Evolutionary conservation across 208 protist genomes (phyloP), one percentile per base, ranked within the genome.

Genomic region (Leishmania major): DNA sequence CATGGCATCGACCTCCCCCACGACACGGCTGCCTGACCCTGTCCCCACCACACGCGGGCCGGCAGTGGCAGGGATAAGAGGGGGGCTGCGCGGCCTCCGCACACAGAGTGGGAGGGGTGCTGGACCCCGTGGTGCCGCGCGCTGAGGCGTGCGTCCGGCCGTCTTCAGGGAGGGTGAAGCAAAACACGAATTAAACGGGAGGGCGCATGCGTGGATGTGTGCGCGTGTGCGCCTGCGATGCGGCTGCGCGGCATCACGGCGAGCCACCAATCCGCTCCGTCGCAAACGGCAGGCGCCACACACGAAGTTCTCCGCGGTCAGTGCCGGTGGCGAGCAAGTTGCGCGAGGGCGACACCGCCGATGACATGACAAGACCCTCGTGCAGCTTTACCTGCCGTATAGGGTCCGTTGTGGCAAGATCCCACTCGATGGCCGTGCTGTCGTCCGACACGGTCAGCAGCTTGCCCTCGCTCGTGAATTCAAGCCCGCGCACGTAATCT

Each of bases 381-480:
- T 97, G 94, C 64, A 95, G 79, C 82, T 95, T 91, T 31, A 96
- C 89, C 75, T 95, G 89, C 15, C 93, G 87, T 13, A 95, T 85
- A 6, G 88, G 84, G 22, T 93, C 87, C 31, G 87, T 78, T 55
- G 67, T 84, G 3, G 55, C 45, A 64, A 88, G 67, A 64, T 85
- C 81, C 92, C 94, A 97, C 87, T 97, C 94, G 25, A 97, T 89
- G 4, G 86, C 90, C 25, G 94, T 96, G 83, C 88, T 81, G 75
- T 97, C 94, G 83, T 97, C 94, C 25, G 92, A 93, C 37, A 96
- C 91, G 15, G 92, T 97, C 59, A 96, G 77, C 35, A 97, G 87
- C 59, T 90, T 94, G 15, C 88, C 83, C 3, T 73, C 59, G 40
- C 69, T 81, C 43, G 90, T 84, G 75, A 97, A 95, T 80, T 96